Conservation (phyloP, 495 filamentous ascomycete genomes). For the Talaromyces stipitatus region DNA sequence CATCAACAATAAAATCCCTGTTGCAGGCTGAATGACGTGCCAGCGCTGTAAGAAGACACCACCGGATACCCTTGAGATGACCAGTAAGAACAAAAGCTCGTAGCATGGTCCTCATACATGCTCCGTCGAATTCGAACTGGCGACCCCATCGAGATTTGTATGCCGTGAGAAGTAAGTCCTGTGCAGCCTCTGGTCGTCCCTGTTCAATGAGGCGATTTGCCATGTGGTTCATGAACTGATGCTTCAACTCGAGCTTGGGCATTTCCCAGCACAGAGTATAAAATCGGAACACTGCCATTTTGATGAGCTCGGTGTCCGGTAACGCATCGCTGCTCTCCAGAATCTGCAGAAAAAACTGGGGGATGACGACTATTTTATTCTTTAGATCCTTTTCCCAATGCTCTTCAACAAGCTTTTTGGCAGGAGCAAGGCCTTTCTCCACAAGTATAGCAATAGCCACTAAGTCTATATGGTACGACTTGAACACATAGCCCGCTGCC, state of each 20-base stretch:
- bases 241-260: conserved; percentile 23
- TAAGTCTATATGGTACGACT: conserved; percentile 27
- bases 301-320: conserved; percentile 18
- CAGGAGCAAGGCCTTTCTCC: conserved; percentile 21
- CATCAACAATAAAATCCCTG: conserved; percentile 28
- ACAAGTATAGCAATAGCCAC: conserved; percentile 31
- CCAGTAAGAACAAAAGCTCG: conserved; percentile 24
- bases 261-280: conserved; percentile 30
- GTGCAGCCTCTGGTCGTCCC: conserved; percentile 17
- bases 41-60: conserved; percentile 34
- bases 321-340: conserved; percentile 17
- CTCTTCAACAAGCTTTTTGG: conserved; percentile 23
- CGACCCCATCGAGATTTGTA: conserved; percentile 34
- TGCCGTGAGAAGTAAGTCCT: conserved; percentile 26
- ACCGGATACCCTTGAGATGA: conserved; percentile 32
- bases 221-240: conserved; percentile 23
- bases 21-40: conserved; percentile 21
- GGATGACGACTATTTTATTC: conserved; percentile 16
- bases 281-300: conserved; percentile 33
- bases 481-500: conserved; percentile 18
- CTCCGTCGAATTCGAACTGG: conserved; percentile 23
- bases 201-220: conserved; percentile 21
- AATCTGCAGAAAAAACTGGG: conserved; percentile 33
- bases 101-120: conserved; percentile 36
- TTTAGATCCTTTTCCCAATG: conserved; percentile 21